Evolutionary conservation across 768 basidiomycete species (phyloP), one percentile per base, ranked within the genome.

Genomic region (Krasilnikovozyma curviuscula): DNA sequence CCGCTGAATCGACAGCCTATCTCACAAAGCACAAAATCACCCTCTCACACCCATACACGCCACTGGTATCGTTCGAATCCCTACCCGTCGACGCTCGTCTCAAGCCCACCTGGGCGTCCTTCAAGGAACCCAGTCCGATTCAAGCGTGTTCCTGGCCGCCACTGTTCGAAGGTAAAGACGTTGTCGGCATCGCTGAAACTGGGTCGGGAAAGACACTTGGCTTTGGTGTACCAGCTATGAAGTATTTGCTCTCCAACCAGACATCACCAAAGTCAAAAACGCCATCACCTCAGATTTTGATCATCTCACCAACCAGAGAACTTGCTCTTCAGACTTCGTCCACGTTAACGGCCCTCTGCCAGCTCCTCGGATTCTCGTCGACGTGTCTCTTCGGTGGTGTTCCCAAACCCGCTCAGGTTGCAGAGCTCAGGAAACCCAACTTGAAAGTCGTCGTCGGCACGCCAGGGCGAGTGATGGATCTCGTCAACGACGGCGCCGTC

Each of bases 331-430:
- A 98, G 64, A 95, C 85, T 2, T 84, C 91, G 59, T 80, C 83
- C 18, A 80, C 81, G 2, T 70, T 98, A 33, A 69, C 71, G 5
- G 70, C 69, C 3, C 70, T 95, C 6, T 83, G 84, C 5, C 73
- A 74, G 53, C 77, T 81, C 51, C 57, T 64, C 21, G 76, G 75
- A 1, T 77, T 89, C 51, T 73, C 72, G 1, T 80, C 81, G 50
- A 81, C 91, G 16, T 89, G 86, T 32, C 70, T 95, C 18, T 97
- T 82, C 60, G 93, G 93, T 27, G 93, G 93, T n/a, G 85, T 93
- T 18, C 75, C 81, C 31, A 95, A 95, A 65, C 76, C 76, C 28
- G 72, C 76, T 8, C 93, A 97, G 64, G 70, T 79, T 40, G 72
- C 72, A 44, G 72, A 76, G 59, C 67, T 93, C 34, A 71, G 70